Evolutionary conservation across 1,284 basidiomycete genomes (phyloP), one percentile per base, ranked within the genome.

Genomic region (Papiliotrema laurentii): DNA sequence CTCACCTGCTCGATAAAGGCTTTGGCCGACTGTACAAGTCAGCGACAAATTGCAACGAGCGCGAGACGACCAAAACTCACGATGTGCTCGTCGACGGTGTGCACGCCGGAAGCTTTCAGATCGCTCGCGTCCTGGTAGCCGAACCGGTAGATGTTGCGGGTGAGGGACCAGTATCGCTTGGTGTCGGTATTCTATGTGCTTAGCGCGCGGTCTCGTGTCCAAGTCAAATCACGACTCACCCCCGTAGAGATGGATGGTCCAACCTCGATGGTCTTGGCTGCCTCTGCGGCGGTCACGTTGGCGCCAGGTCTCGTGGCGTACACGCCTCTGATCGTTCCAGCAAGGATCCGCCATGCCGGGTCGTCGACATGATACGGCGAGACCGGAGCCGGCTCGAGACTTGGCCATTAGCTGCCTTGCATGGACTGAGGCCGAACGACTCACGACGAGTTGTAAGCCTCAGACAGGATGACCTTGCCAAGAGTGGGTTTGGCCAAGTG

Each of bases 151-250:
- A 71, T 69, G 55, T 69, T 70, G 9, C 48, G 44, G 25, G 69
- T 70, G 39, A 71, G 56, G 47, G 59, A 60, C 69, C 69, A 71
- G 60, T 68, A 68, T 43, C 60, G 58, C 56, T 66, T 68, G 3
- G 69, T 71, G 47, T 71, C 69, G 43, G 69, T 71, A 52, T 71
- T 71, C 51, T 61, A 35, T 26, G 21, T 2, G 10, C 19, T 46
- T 38, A 50, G 38, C 39, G 13, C 22, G 22, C 14, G 4, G 19
- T 16, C 27, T 18, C 21, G 36, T 14, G 3, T 40, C 24, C 9
- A 19, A 10, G 5, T 16, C 44, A 55, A 37, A 36, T 41, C n/a
- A 25, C 1, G 9, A 54, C 60, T 34, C 44, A 63, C 60, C 36
- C 64, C 64, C 14, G 64, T 68, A 30, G 60, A 60, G 45, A 63